Evolutionary conservation across 768 basidiomycete genomes (phyloP), one percentile per base, ranked within the genome.

Genomic region (Phylloporus sp.): DNA sequence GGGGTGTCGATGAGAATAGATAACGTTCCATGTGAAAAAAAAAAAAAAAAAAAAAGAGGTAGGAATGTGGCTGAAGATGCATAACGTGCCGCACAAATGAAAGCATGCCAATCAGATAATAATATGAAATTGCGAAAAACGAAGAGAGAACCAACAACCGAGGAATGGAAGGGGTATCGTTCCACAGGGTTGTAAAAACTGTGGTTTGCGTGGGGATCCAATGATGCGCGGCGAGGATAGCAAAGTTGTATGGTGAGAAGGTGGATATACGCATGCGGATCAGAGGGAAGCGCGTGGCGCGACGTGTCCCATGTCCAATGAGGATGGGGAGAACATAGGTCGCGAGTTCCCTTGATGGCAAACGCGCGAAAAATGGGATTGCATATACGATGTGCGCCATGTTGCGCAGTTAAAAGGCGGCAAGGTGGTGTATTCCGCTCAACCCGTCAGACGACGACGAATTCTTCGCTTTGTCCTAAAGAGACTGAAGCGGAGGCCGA

Each of bases 401-500:
- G 27, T 34, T 46, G 59, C 62, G 53, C 45, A 45, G 26, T n/a
- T 8, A 44, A 29, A 28, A 9, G 57, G 49, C 48, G 50, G 50
- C 42, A 54, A 58, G 13, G 16, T 20, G 24, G 53, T 50, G 32
- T 22, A 15, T 20, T 0, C 20, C 23, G 47, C 44, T 69, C 54
- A 67, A 29, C 66, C 58, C 6, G 66, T 63, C 58, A 68, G 31
- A 28, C 60, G 57, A 39, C 69, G 66, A 45, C 56, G 56, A 20
- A 72, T 59, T 53, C 68, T 55, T 40, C 74, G 73, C 53, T 76
- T 74, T 18, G 73, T 76, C 47, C 82, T 70, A 65, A 85, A 86
- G 38, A 85, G 67, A 50, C 73, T 69, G 59, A 86, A 84, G 38
- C 81, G 73, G 27, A 85, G 57, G 51, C 80, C 68, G 20, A 86